Percentiles rank a stretch among this genome's conserved stretches.
Conservation (phyloP, 345 rosid genomes). For the Gynandropsis gynandra region DNA sequence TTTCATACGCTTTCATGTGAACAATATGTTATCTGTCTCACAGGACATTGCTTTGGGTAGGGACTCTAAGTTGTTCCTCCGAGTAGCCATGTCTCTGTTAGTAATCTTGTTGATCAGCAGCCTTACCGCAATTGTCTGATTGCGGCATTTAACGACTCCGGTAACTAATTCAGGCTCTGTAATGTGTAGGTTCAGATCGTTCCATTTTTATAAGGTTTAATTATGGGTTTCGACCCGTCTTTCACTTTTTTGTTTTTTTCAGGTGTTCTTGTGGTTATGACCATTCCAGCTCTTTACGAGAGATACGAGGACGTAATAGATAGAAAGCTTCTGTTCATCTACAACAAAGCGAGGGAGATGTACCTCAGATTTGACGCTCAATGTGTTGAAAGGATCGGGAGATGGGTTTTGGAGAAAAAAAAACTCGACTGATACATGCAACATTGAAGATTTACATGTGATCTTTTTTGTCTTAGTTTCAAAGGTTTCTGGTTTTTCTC, state of each 20-base stretch:
- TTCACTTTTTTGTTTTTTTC: conserved; percentile 11
- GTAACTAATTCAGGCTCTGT: too few species aligned
- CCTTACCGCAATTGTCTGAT: conserved; percentile 59
- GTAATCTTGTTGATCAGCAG: conserved; percentile 57
- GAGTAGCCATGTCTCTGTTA: conserved; percentile 50
- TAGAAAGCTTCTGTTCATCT: conserved; percentile 26
- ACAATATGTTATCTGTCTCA: conserved; percentile 53
- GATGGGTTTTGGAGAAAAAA: conserved; percentile 44
- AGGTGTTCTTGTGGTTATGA: conserved; percentile 62
- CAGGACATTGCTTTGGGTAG: conserved; percentile 71
- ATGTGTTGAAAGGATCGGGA: conserved; percentile 32
- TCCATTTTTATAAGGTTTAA: too few species aligned
- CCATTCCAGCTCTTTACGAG: conserved; percentile 77
- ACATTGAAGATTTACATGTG: too few species aligned
- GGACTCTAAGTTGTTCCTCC: conserved; percentile 55
- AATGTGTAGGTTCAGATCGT: too few species aligned
- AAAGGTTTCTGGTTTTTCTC: neutral
- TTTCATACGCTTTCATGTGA: conserved; percentile 38
- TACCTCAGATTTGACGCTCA: conserved; percentile 37
- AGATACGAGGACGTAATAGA: conserved; percentile 50
- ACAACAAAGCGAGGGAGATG: conserved; percentile 29
- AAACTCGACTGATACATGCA: conserved; percentile 60
- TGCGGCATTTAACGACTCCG: too few species aligned
- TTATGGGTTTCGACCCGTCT: too few species aligned
- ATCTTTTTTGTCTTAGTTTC: conserved; percentile 12